phyloP scores from a whole-genome alignment of 2,329 filamentous ascomycete genomes.

The Aspergillus thermomutatus region DNA sequence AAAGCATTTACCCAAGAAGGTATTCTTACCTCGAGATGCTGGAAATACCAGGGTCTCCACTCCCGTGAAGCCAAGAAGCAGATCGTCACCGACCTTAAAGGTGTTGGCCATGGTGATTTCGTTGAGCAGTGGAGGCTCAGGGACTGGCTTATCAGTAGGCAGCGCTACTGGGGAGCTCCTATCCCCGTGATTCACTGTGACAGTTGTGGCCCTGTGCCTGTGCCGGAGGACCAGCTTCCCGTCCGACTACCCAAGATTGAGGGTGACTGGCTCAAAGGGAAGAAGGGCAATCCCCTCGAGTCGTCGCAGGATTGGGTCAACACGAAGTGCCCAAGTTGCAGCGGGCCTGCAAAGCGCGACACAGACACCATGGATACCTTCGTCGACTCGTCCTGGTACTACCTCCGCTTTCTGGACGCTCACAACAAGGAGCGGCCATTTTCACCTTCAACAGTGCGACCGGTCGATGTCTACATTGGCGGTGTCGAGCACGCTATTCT shows the following conservation, averaged over 20 bases:
- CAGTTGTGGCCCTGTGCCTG: slow-evolving; percentile 73
- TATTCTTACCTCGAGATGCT: slow-evolving; percentile 63
- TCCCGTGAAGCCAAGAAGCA: slow-evolving; percentile 61
- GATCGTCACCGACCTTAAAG: slow-evolving; percentile 53
- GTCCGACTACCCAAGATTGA: slow-evolving; percentile 70
- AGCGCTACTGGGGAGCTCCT: slow-evolving; percentile 86
- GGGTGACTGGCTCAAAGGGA: slow-evolving; percentile 64
- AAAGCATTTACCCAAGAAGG: slow-evolving; percentile 64
- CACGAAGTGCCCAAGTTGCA: slow-evolving; percentile 69
- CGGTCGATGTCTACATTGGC: slow-evolving; percentile 84
- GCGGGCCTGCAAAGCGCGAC: slow-evolving; percentile 68
- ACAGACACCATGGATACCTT: slow-evolving; percentile 97
- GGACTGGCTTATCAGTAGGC: slow-evolving; percentile 90
- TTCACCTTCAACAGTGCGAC: slow-evolving; percentile 56
- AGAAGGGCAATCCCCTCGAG: slow-evolving; percentile 74
- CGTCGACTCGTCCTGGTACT: slow-evolving; percentile 95
- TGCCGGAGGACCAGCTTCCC: slow-evolving; percentile 72
- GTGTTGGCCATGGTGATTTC: slow-evolving; percentile 57
- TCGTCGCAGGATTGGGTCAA: slow-evolving; percentile 70
- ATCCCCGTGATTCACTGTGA: slow-evolving; percentile 84
- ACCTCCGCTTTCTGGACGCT: slow-evolving; percentile 72
- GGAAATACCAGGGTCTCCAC: slow-evolving; percentile 60
- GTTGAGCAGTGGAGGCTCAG: slow-evolving; percentile 74
- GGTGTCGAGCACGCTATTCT: slow-evolving; percentile 89
- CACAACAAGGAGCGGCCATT: slow-evolving; percentile 62